phyloP scores from a whole-genome alignment of 345 rosid genomes.

The Geranium rotundifolium region DNA sequence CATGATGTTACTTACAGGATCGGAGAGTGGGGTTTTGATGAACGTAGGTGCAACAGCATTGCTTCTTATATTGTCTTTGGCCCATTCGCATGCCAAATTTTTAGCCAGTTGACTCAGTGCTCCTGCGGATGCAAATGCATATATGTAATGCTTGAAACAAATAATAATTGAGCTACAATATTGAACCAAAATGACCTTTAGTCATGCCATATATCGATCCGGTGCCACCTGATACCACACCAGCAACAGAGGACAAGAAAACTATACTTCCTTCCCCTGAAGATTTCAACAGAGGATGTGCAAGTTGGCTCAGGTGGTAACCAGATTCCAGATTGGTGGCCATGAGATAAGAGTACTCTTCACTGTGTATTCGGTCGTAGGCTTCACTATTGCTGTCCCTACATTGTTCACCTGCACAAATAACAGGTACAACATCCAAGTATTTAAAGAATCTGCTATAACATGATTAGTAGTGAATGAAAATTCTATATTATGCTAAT shows the following conservation, averaged over 20 bases:
- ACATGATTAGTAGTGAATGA: too few relatives aligned
- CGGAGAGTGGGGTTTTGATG: too few relatives aligned
- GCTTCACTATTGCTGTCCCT: constrained; percentile 26
- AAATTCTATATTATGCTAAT: too few relatives aligned
- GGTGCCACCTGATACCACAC: constrained; percentile 13
- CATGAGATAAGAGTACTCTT: constrained; percentile 23
- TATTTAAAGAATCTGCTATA: too few relatives aligned
- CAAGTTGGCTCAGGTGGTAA: constrained; percentile 38
- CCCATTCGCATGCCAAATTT: too few relatives aligned
- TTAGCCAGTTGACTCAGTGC: constrained; percentile 9
- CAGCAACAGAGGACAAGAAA: constrained; percentile 35
- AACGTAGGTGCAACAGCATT: too few relatives aligned
- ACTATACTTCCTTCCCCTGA: constrained; percentile 42
- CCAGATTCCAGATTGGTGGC: constrained; percentile 40
- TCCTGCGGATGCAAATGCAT: constrained; percentile 8
- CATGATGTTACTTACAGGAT: neutral
- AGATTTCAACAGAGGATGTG: constrained; percentile 44
- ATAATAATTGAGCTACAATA: neutral
- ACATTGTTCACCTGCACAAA: constrained; percentile 35
- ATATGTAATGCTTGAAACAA: neutral
- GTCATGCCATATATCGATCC: constrained; percentile 29
- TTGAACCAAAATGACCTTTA: constrained; percentile 22
- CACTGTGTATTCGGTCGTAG: constrained; percentile 27
- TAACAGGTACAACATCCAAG: too few relatives aligned
- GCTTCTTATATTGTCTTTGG: too few relatives aligned